phyloP scores from a whole-genome alignment of 139 green algal genomes.

The Asterochloris erici region DNA sequence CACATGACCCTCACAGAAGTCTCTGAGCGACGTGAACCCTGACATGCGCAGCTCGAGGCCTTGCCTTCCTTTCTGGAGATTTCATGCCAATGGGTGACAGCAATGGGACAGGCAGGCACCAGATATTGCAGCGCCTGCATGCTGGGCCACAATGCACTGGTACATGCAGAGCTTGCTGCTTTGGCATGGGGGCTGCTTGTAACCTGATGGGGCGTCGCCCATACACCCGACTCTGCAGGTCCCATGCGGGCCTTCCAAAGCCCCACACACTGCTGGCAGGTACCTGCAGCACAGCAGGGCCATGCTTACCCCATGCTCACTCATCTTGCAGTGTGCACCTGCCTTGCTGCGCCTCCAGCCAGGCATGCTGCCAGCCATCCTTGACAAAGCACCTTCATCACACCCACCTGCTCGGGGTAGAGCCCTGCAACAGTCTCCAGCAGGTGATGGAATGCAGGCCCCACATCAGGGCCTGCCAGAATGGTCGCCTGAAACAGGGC shows the following conservation, averaged over 20 bases:
- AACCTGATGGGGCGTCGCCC: slow-evolving; percentile 49
- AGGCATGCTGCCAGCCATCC: too few relatives aligned
- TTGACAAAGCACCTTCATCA: too few relatives aligned
- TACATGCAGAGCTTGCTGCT: background rate
- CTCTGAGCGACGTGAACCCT: background rate
- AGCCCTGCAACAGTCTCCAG: slow-evolving; percentile 39
- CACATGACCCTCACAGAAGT: background rate
- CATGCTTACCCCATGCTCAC: slow-evolving; percentile 38
- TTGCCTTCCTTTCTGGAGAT: background rate
- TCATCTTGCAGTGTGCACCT: too few relatives aligned
- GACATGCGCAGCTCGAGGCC: background rate
- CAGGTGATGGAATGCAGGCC: slow-evolving; percentile 29
- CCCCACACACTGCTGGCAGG: slow-evolving; percentile 54
- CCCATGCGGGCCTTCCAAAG: slow-evolving; percentile 68
- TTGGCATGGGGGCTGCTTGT: background rate
- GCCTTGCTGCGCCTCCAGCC: too few relatives aligned
- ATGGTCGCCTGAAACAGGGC: slow-evolving; percentile 48
- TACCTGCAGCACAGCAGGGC: slow-evolving; percentile 21
- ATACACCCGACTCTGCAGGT: slow-evolving; percentile 43
- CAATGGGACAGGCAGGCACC: background rate
- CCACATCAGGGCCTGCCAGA: slow-evolving; percentile 22
- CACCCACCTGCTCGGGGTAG: slow-evolving; percentile 30
- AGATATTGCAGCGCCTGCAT: background rate
- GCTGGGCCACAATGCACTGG: background rate
- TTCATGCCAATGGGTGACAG: background rate